These are phyloP conservation scores for Termitomyces sp. DNA, from an alignment of 768 basidiomycete genomes.

Conservation along the genomic window DNA sequence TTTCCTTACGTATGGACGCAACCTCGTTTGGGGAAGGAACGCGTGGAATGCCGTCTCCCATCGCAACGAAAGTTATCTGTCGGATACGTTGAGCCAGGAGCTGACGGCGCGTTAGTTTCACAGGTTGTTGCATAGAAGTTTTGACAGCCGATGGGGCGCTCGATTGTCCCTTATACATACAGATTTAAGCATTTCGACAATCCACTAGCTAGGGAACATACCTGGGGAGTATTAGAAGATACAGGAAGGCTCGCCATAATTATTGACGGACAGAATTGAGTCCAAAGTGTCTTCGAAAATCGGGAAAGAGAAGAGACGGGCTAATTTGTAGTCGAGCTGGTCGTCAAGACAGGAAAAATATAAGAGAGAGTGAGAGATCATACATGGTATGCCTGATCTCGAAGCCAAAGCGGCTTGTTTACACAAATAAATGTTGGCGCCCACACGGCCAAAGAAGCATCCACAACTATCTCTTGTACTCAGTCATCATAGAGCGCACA, in stretches of 20 bases:
- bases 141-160: not conserved
- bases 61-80: conserved; percentile 3
- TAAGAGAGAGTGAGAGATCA: conserved; percentile 22
- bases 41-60: conserved; percentile 20
- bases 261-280: not conserved
- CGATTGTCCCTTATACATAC: not conserved
- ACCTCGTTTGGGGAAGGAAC: conserved; percentile 19
- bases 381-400: conserved; percentile 18
- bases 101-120: conserved; percentile 3
- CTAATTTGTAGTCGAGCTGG: conserved; percentile 5
- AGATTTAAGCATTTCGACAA: not conserved
- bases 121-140: not conserved
- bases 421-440: conserved; percentile 34
- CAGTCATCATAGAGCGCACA: not conserved
- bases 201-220: not conserved
- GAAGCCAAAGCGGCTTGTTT: conserved; percentile 33
- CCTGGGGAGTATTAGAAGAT: not conserved
- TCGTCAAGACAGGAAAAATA: conserved; percentile 12
- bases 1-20: conserved; percentile 14
- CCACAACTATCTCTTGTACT: conserved; percentile 24
- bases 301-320: not conserved
- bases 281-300: not conserved
- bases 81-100: conserved; percentile 5
- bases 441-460: conserved; percentile 38
- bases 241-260: not conserved